Evolutionary conservation across 768 basidiomycete species (phyloP).

Genomic region (Xanthoconium purpureum): DNA sequence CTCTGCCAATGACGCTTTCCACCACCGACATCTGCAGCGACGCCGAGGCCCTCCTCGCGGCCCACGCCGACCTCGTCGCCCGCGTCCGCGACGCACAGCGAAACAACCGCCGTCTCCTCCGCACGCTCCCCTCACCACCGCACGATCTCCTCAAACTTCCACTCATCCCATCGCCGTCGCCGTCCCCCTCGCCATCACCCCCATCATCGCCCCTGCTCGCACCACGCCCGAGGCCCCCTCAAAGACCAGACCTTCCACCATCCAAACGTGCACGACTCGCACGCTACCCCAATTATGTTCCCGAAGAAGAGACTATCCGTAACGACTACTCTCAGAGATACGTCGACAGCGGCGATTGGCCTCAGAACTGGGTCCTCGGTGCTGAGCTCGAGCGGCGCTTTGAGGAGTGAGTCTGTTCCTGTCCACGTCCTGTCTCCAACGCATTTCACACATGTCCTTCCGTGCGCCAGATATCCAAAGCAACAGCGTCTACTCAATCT

Average conservation of each 20-base stretch:
- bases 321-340: slow-evolving; percentile 94
- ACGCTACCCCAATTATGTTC: slow-evolving; percentile 78
- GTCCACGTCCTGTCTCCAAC: not conserved
- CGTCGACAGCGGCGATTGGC: slow-evolving; percentile 89
- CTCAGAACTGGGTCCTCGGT: slow-evolving; percentile 90
- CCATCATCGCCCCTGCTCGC: slow-evolving; percentile 43
- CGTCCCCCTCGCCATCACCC: slow-evolving; percentile 48
- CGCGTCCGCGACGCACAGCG: slow-evolving; percentile 57
- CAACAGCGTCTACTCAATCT: slow-evolving; percentile 79
- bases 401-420: slow-evolving; percentile 74
- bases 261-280: slow-evolving; percentile 69
- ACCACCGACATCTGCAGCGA: slow-evolving; percentile 49
- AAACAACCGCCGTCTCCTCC: slow-evolving; percentile 53
- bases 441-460: not conserved
- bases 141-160: slow-evolving; percentile 54
- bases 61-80: slow-evolving; percentile 56
- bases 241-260: slow-evolving; percentile 55
- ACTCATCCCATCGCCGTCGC: slow-evolving; percentile 54
- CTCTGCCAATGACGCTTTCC: slow-evolving; percentile 23
- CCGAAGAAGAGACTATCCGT: slow-evolving; percentile 93
- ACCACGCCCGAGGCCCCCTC: slow-evolving; percentile 34
- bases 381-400: slow-evolving; percentile 86
- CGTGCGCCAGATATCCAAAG: slow-evolving; percentile 77
- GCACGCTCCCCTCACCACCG: slow-evolving; percentile 53
- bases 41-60: slow-evolving; percentile 62